phyloP scores from a whole-genome alignment of 345 rosid genomes.

The Orychophragmus violaceus region DNA sequence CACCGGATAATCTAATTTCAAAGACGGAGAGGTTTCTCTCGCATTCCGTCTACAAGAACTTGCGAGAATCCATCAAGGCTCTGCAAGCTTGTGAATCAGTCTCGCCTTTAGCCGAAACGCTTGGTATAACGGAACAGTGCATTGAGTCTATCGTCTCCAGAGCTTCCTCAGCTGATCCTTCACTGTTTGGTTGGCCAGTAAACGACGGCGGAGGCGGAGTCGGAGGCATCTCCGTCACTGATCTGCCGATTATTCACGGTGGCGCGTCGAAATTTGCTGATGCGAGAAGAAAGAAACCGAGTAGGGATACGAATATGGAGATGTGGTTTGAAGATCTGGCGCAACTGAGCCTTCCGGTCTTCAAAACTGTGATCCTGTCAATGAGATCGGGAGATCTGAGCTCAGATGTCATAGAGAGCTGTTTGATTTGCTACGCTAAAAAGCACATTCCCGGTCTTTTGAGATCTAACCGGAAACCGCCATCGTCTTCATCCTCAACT shows the following conservation, averaged over 20 bases:
- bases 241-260: neutral
- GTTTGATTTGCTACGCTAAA: conserved; percentile 71
- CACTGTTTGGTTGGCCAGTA: conserved; percentile 93
- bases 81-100: conserved; percentile 73
- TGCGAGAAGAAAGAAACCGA: conserved; percentile 54
- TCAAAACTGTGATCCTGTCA: conserved; percentile 50
- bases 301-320: conserved; percentile 35
- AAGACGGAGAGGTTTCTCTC: conserved; percentile 66
- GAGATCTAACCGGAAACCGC: conserved; percentile 63
- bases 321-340: conserved; percentile 75
- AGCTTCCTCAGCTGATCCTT: conserved; percentile 64
- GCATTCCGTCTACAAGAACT: conserved; percentile 58
- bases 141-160: conserved; percentile 54
- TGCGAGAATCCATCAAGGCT: conserved; percentile 66
- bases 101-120: conserved; percentile 41
- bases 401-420: conserved; percentile 65
- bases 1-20: conserved; percentile 67
- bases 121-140: conserved; percentile 61
- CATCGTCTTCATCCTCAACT: conserved; percentile 38
- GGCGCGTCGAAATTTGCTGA: conserved; percentile 32
- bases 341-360: conserved; percentile 45
- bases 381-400: conserved; percentile 56
- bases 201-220: conserved; percentile 27
- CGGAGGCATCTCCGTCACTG: neutral
- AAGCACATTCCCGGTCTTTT: conserved; percentile 75